Evolutionary conservation across 2,329 filamentous ascomycete species (phyloP), one percentile per base, ranked within the genome.

Genomic region (Nothopassalora personata): DNA sequence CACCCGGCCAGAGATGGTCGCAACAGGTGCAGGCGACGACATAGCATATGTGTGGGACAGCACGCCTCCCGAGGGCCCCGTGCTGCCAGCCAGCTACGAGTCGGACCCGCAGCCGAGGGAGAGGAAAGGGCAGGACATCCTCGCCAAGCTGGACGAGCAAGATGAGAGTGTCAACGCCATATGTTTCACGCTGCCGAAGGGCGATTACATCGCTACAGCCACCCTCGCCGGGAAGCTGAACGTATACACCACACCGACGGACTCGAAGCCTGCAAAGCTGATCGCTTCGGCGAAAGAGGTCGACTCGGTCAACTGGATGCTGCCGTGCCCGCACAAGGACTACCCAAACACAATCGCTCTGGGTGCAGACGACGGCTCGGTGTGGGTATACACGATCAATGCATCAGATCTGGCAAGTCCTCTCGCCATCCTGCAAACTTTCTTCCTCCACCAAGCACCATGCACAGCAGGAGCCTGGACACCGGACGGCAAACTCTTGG

Each of bases 311-410:
- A 96, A 94, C 79, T 99, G 93, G 92, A 76, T 97, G 34, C 76
- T 80, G 0, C 77, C 91, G 0, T 96, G 90, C 71, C 91, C 92
- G 0, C 80, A 86, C 61, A 74, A 85, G 11, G 77, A 80, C 5
- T 85, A 90, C 71, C 84, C 88, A 61, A 95, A 97, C 76, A 86
- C 90, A 8, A 72, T 99, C 62, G 94, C 94, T 0, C 78, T 99
- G 7, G 94, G 94, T 58, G 91, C 91, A 34, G 89, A 83, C 36
- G 92, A 99, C 72, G 94, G 94, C 57, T 92, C 87, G 54, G 91
- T 97, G 46, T 99, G 94, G 94, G 88, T 99, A 9, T 96, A 97
- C 77, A 87, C 86, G n/a, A 82, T 97, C 69, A 87, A 92, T 73
- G 78, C 83, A 31, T 79, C 80, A 56, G 86, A 90, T 34, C 75